These are phyloP conservation scores for Colletotrichum sp. DNA, from an alignment of 2,329 filamentous ascomycete genomes.

Conservation along the genomic window DNA sequence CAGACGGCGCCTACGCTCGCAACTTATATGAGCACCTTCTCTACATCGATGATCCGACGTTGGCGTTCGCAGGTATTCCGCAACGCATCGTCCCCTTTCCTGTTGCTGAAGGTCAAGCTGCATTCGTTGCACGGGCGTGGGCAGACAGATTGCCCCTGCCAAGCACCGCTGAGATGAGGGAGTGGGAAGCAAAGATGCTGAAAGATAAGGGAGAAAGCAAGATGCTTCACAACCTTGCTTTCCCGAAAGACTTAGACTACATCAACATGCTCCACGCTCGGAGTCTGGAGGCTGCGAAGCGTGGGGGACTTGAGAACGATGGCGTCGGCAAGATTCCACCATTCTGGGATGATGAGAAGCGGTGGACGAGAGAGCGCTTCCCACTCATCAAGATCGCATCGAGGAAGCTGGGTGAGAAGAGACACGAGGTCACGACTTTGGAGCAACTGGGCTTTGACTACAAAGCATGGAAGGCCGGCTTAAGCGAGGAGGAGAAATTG, in stretches of 20 bases:
- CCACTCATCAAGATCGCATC: constrained; percentile 45
- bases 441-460: constrained; percentile 56
- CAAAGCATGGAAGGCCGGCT: constrained; percentile 28
- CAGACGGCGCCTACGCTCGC: constrained; percentile 62
- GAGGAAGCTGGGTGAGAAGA: constrained; percentile 36
- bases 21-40: constrained; percentile 74
- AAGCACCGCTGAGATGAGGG: constrained; percentile 56
- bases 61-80: constrained; percentile 69
- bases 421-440: constrained; percentile 36
- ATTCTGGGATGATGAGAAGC: constrained; percentile 43
- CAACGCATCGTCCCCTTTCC: constrained; percentile 77
- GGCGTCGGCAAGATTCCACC: constrained; percentile 41
- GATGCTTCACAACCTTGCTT: constrained; percentile 45
- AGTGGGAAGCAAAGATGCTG: constrained; percentile 64
- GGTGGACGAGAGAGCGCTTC: constrained; percentile 43
- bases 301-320: constrained; percentile 35
- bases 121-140: constrained; percentile 70
- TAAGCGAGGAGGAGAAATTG: neutral
- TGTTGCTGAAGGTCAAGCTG: constrained; percentile 70
- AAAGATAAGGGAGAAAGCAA: constrained; percentile 46
- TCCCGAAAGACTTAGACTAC: constrained; percentile 62
- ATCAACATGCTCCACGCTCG: constrained; percentile 62
- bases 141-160: constrained; percentile 66
- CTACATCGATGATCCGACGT: constrained; percentile 66
- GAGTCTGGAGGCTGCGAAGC: constrained; percentile 41